Percentiles rank a stretch among this genome's conserved stretches.
Evolutionary conservation across 257 asterid species (phyloP).

Genomic region (Penstemon eatonii): DNA sequence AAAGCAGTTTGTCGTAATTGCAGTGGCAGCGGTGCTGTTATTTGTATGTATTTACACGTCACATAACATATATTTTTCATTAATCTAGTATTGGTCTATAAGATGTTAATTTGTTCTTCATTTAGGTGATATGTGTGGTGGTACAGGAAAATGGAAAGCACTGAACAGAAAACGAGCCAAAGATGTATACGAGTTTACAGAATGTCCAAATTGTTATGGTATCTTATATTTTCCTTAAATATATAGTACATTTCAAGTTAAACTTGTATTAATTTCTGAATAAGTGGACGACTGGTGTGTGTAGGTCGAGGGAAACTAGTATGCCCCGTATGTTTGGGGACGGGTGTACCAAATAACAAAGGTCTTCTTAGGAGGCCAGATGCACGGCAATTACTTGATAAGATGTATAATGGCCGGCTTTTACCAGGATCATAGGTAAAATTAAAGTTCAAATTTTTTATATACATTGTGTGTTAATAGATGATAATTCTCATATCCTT

Average conservation of each 20-base stretch:
- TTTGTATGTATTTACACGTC: slow-evolving; percentile 52
- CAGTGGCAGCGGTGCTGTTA: slow-evolving; percentile 86
- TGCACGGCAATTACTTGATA: slow-evolving; percentile 74
- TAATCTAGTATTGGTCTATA: slow-evolving; percentile 26
- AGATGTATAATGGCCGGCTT: slow-evolving; percentile 91
- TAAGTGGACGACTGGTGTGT: neutral
- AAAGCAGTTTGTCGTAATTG: slow-evolving; percentile 81
- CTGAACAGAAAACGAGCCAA: slow-evolving; percentile 93
- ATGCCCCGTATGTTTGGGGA: slow-evolving; percentile 92
- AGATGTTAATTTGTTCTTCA: slow-evolving; percentile 47
- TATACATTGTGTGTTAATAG: no score
- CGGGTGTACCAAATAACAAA: slow-evolving; percentile 91
- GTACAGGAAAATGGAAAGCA: slow-evolving; percentile 99
- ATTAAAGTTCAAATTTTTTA: neutral
- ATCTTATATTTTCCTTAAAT: slow-evolving; percentile 5
- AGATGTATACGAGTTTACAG: slow-evolving; percentile 92
- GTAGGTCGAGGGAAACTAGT: slow-evolving; percentile 94
- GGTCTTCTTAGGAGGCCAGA: slow-evolving; percentile 96
- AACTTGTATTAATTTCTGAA: neutral
- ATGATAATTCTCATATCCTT: no score
- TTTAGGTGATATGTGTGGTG: slow-evolving; percentile 99
- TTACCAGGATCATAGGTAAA: slow-evolving; percentile 74
- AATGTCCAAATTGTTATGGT: slow-evolving; percentile 99
- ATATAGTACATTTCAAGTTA: neutral
- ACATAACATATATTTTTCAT: neutral